These are phyloP conservation scores for Hordeum marinum DNA, from an alignment of 176 grass and related monocot genomes.

Conservation along the genomic window DNA sequence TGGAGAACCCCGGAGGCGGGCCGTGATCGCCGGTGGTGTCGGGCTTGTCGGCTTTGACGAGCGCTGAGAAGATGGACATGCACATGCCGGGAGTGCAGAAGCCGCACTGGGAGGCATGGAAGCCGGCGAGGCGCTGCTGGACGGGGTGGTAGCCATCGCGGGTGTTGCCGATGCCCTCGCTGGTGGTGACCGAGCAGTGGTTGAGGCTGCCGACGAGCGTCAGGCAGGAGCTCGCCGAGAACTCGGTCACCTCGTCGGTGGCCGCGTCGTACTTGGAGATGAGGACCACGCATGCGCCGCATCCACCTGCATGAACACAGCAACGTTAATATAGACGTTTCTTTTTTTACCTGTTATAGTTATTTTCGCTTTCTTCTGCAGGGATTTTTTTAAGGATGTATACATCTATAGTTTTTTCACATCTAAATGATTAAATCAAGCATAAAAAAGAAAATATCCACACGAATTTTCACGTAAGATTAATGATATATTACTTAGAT, in stretches of 20 bases:
- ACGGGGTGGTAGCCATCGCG: constrained; percentile 70
- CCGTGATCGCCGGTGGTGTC: neutral
- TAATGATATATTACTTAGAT: too few relatives aligned
- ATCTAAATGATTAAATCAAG: too few relatives aligned
- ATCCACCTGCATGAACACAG: constrained; percentile 58
- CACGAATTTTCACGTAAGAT: too few relatives aligned
- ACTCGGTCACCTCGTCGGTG: constrained; percentile 50
- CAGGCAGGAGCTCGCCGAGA: constrained; percentile 72
- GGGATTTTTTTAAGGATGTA: too few relatives aligned
- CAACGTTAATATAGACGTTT: neutral
- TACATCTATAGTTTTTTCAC: too few relatives aligned
- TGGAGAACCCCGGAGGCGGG: constrained; percentile 54
- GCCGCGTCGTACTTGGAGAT: constrained; percentile 57
- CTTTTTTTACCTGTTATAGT: too few relatives aligned
- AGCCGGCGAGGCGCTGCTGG: constrained; percentile 61
- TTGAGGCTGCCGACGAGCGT: constrained; percentile 60
- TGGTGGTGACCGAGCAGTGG: constrained; percentile 70
- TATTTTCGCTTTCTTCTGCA: too few relatives aligned
- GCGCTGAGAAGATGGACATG: constrained; percentile 78
- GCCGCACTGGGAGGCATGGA: constrained; percentile 90
- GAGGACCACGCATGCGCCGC: constrained; percentile 80
- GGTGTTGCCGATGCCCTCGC: constrained; percentile 74
- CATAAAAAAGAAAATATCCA: too few relatives aligned
- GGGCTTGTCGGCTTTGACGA: constrained; percentile 63
- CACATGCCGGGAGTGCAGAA: constrained; percentile 95